A percentile compares a stretch with the other conserved stretches of the same genome.
phyloP scores from a whole-genome alignment of 73 alveolate species.

The Paramecium biaurelia region DNA sequence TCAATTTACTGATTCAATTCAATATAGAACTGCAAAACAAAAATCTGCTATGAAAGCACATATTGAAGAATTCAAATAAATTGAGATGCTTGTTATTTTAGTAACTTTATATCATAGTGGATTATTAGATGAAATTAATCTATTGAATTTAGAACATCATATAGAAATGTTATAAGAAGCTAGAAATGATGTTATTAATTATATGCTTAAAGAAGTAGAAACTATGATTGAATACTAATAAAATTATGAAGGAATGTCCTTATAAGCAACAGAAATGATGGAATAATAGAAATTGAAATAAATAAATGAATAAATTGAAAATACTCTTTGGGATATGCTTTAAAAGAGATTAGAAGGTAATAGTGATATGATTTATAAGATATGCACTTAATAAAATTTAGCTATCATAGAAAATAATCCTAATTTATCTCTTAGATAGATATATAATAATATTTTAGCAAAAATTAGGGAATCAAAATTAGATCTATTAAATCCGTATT shows the following conservation, averaged over 20 bases:
- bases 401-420: neutral
- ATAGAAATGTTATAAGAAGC: slow-evolving; percentile 44
- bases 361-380: neutral
- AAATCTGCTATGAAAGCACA: slow-evolving; percentile 54
- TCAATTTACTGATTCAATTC: slow-evolving; percentile 34
- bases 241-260: slow-evolving; percentile 42
- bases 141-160: slow-evolving; percentile 11
- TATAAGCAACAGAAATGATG: neutral
- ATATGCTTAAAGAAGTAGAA: slow-evolving; percentile 47
- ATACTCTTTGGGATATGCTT: slow-evolving; percentile 5
- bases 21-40: slow-evolving; percentile 39
- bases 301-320: neutral
- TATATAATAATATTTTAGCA: neutral
- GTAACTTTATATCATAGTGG: slow-evolving; percentile 58
- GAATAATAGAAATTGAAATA: neutral
- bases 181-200: slow-evolving; percentile 55
- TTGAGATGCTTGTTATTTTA: slow-evolving; percentile 43
- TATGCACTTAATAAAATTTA: neutral
- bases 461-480: neutral
- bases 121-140: neutral
- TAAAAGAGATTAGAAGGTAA: neutral
- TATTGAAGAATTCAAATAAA: neutral
- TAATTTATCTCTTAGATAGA: neutral
- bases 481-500: neutral
- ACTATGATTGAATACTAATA: slow-evolving; percentile 44